Percentiles rank a stretch among this genome's conserved stretches.
Conservation (phyloP, 345 rosid genomes). For the Odontarrhena argentea region DNA sequence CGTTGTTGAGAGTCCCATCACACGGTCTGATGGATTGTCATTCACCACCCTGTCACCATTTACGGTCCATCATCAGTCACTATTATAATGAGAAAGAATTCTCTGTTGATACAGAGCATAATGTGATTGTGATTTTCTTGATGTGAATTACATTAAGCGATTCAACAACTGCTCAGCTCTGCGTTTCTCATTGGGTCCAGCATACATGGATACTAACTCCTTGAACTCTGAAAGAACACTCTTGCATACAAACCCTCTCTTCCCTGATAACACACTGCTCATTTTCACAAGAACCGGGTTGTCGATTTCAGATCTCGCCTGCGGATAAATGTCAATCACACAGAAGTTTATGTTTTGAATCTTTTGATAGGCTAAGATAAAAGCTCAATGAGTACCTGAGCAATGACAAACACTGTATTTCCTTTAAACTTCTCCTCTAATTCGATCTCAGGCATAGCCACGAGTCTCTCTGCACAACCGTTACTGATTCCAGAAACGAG, state of each 20-base stretch:
- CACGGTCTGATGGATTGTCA: slow-evolving; percentile 79
- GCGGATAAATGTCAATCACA: slow-evolving; percentile 7
- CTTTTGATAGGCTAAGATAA: not conserved
- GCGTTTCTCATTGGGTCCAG: slow-evolving; percentile 70
- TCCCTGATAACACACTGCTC: slow-evolving; percentile 47
- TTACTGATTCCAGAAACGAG: slow-evolving; percentile 85
- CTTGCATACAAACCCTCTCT: slow-evolving; percentile 63
- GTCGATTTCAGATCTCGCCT: slow-evolving; percentile 72
- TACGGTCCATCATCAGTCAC: slow-evolving; percentile 16
- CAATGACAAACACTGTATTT: slow-evolving; percentile 70
- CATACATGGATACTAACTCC: slow-evolving; percentile 68
- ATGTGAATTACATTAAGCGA: slow-evolving; percentile 56
- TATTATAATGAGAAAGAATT: not conserved
- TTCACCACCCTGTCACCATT: slow-evolving; percentile 64
- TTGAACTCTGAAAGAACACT: slow-evolving; percentile 66
- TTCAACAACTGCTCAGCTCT: slow-evolving; percentile 68
- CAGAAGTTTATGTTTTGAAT: not conserved
- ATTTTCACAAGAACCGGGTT: slow-evolving; percentile 55
- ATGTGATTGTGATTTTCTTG: slow-evolving; percentile 1
- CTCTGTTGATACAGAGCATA: slow-evolving; percentile 13
- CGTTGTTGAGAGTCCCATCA: slow-evolving; percentile 73
- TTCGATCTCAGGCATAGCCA: slow-evolving; percentile 49
- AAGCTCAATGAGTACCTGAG: slow-evolving; percentile 53
- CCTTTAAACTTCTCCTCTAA: slow-evolving; percentile 76
- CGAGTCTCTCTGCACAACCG: slow-evolving; percentile 61